Conservation (phyloP, 2,329 filamentous ascomycete species). For the Paraphoma sp. region DNA sequence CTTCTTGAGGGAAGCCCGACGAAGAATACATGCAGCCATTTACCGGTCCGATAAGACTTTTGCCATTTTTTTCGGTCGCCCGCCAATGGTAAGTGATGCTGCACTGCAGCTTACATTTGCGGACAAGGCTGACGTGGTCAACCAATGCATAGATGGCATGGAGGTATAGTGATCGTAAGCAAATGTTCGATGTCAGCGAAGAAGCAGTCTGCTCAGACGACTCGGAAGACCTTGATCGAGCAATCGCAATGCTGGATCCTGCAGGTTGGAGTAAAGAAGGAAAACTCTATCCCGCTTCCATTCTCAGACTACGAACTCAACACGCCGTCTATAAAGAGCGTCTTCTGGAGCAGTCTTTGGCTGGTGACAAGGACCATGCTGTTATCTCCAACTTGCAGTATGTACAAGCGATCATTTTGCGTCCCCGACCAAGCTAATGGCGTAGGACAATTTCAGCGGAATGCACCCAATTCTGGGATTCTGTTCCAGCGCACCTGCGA, state of each 20-base stretch:
- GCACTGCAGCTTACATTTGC: too few species aligned
- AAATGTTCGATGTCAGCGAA: slow-evolving; percentile 42
- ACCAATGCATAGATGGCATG: slow-evolving; percentile 25
- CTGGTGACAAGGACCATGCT: slow-evolving; percentile 38
- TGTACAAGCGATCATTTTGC: slow-evolving; percentile 2
- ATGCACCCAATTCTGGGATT: slow-evolving; percentile 35
- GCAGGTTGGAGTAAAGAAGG: slow-evolving; percentile 43
- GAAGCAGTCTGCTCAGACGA: slow-evolving; percentile 32
- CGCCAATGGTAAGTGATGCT: slow-evolving; percentile 26
- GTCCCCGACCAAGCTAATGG: slow-evolving; percentile 5
- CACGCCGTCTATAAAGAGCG: slow-evolving; percentile 40
- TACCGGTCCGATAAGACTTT: slow-evolving; percentile 44
- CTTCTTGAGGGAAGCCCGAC: slow-evolving; percentile 40
- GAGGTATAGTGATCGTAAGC: slow-evolving; percentile 40
- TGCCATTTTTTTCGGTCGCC: slow-evolving; percentile 44
- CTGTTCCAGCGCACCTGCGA: slow-evolving; percentile 37
- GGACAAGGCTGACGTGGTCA: too few species aligned
- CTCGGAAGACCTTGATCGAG: slow-evolving; percentile 27
- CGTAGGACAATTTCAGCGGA: slow-evolving; percentile 35
- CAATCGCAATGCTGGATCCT: slow-evolving; percentile 34
- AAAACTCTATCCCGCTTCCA: slow-evolving; percentile 33
- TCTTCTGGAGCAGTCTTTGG: slow-evolving; percentile 40
- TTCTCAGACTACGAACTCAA: slow-evolving; percentile 34
- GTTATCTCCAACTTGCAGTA: slow-evolving; percentile 39
- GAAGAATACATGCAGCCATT: slow-evolving; percentile 35